Percentiles rank a stretch among this genome's conserved stretches.
These are phyloP conservation scores for Logfia minima DNA, from an alignment of 129 eudicot genomes.

Conservation along the genomic window DNA sequence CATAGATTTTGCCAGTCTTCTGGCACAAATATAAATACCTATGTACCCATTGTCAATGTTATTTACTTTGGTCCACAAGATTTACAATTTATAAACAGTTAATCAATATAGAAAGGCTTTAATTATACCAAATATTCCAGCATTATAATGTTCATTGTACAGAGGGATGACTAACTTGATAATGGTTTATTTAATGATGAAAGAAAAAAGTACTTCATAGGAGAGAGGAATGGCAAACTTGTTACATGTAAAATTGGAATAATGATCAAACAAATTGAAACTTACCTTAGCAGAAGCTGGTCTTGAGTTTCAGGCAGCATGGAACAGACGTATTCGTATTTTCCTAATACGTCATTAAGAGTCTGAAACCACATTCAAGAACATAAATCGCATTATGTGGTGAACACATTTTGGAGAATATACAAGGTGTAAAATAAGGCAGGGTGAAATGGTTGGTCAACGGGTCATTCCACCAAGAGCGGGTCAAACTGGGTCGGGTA, in stretches of 20 bases:
- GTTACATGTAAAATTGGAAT: background rate
- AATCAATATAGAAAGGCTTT: background rate
- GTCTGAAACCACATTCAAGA: conserved; percentile 50
- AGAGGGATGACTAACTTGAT: background rate
- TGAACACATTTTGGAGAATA: background rate
- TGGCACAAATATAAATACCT: background rate
- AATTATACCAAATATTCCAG: background rate
- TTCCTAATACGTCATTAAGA: conserved; percentile 52
- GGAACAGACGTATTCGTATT: conserved; percentile 50
- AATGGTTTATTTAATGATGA: background rate
- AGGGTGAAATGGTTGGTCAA: background rate
- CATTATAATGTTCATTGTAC: background rate
- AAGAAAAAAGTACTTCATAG: background rate
- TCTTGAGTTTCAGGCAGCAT: conserved; percentile 62
- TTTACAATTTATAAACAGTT: background rate
- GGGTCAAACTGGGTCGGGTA: background rate
- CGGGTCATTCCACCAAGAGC: background rate
- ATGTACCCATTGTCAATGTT: background rate
- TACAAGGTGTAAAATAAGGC: background rate
- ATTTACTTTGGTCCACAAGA: background rate
- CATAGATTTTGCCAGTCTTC: background rate
- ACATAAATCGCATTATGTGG: background rate
- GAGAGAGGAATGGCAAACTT: background rate
- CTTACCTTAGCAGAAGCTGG: conserved; percentile 73
- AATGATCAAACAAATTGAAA: background rate